A percentile compares a stretch with the other conserved stretches of the same genome.
Conservation (phyloP, 2,329 filamentous ascomycete species). For the Trichoderma harzianum region DNA sequence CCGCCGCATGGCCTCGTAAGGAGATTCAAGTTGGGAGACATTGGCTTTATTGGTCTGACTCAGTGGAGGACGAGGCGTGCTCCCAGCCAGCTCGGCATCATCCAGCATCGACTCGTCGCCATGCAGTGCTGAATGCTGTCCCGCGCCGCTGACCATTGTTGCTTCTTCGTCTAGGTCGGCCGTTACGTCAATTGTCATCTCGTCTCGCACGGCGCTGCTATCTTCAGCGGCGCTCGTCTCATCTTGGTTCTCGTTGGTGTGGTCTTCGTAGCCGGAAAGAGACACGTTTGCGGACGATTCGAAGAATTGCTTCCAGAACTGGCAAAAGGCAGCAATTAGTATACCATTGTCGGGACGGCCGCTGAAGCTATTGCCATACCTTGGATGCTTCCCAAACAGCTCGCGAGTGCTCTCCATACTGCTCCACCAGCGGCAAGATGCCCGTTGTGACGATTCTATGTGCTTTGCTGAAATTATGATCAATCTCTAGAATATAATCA, state of each 20-base stretch:
- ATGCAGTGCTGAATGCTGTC: constrained; percentile 36
- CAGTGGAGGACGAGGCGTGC: constrained; percentile 61
- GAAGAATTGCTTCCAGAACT: constrained; percentile 99
- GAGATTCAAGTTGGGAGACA: constrained; percentile 67
- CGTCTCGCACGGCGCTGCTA: constrained; percentile 55
- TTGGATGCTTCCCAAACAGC: constrained; percentile 97
- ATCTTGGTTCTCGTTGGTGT: constrained; percentile 57
- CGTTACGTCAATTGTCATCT: constrained; percentile 50
- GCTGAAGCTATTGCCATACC: constrained; percentile 43
- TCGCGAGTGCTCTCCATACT: constrained; percentile 90
- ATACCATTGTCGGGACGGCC: too few relatives aligned
- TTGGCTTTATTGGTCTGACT: constrained; percentile 49
- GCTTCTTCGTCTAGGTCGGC: constrained; percentile 38
- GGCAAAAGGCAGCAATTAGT: constrained; percentile 2
- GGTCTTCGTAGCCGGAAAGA: constrained; percentile 88
- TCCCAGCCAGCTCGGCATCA: constrained; percentile 60
- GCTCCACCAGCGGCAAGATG: constrained; percentile 89
- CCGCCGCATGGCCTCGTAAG: constrained; percentile 70
- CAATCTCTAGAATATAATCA: constrained; percentile 67
- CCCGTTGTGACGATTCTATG: constrained; percentile 93
- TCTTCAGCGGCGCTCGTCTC: constrained; percentile 50
- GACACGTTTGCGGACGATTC: constrained; percentile 97
- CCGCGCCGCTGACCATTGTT: constrained; percentile 32
- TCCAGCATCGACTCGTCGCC: constrained; percentile 66
- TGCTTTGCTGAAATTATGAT: constrained; percentile 95